A percentile compares a stretch with the other conserved stretches of the same genome.
These are phyloP conservation scores for Arthromyces matolae DNA, from an alignment of 768 basidiomycete genomes.

Conservation along the genomic window DNA sequence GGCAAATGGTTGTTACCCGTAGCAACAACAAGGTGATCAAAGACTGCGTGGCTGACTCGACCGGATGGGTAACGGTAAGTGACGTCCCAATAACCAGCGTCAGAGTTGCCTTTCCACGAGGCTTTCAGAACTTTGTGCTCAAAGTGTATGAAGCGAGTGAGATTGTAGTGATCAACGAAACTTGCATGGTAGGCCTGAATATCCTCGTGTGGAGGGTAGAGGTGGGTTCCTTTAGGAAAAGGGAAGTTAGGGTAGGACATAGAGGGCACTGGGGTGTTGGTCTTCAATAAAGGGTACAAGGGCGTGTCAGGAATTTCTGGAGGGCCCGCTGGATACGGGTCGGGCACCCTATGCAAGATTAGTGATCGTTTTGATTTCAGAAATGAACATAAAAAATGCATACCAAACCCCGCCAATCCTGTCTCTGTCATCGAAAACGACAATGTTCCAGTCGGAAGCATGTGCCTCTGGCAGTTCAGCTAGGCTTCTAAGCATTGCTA, in stretches of 20 bases:
- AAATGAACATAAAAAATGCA: slow-evolving; percentile 4
- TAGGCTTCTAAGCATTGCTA: slow-evolving; percentile 49
- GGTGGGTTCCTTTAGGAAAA: slow-evolving; percentile 45
- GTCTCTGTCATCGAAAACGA: slow-evolving; percentile 49
- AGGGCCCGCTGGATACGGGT: slow-evolving; percentile 27
- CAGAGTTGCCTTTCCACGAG: slow-evolving; percentile 38
- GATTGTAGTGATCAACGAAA: slow-evolving; percentile 36
- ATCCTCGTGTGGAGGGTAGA: slow-evolving; percentile 46
- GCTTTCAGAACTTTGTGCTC: slow-evolving; percentile 41
- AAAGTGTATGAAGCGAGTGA: slow-evolving; percentile 36
- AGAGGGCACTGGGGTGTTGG: slow-evolving; percentile 52
- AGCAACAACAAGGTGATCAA: slow-evolving; percentile 55
- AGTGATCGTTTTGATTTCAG: not conserved
- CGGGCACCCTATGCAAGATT: slow-evolving; percentile 28
- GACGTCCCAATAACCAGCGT: slow-evolving; percentile 37
- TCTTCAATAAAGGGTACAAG: slow-evolving; percentile 49
- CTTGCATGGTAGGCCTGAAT: slow-evolving; percentile 44
- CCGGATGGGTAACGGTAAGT: slow-evolving; percentile 25
- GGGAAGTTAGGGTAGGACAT: slow-evolving; percentile 59
- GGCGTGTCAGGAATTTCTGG: slow-evolving; percentile 52
- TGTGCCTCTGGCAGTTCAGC: slow-evolving; percentile 40
- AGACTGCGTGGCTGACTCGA: slow-evolving; percentile 21
- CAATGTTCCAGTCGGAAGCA: slow-evolving; percentile 46
- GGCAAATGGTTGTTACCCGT: slow-evolving; percentile 57
- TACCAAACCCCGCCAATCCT: slow-evolving; percentile 59